Evolutionary conservation across 208 protist genomes (phyloP).

Genomic region (Acanthamoeba royreba): DNA sequence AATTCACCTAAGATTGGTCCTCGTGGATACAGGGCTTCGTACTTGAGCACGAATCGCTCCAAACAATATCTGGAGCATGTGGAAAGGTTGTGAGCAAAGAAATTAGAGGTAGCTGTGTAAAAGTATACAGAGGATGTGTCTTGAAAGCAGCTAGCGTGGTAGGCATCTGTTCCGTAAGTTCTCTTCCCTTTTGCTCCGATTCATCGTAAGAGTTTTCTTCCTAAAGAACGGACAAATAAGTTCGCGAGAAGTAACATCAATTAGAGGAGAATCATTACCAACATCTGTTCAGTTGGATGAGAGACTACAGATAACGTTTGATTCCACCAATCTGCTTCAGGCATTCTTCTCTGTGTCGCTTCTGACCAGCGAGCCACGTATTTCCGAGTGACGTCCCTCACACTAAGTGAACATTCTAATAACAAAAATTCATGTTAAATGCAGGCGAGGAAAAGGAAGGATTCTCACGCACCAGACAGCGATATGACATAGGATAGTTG

Average conservation of each 20-base stretch:
- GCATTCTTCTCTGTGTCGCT: not conserved
- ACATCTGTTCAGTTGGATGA: not conserved
- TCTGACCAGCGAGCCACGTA: conserved; percentile 18
- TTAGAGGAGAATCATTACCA: not conserved
- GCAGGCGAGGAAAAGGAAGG: not conserved
- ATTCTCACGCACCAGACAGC: not conserved
- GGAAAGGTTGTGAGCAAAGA: not conserved
- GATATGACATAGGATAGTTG: not conserved
- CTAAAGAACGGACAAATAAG: not conserved
- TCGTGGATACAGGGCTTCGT: not conserved
- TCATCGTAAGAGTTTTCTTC: not conserved
- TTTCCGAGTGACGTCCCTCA: not conserved
- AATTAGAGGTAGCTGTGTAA: not conserved
- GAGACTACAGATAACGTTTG: not conserved
- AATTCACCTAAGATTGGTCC: not conserved
- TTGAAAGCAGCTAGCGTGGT: not conserved
- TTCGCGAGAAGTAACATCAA: not conserved
- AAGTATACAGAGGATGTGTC: not conserved
- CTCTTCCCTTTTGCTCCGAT: not conserved
- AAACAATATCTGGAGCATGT: not conserved
- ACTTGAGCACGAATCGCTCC: not conserved
- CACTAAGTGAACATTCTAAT: not conserved
- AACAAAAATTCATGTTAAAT: not conserved
- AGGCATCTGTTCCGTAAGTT: not conserved
- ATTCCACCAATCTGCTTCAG: not conserved